These are phyloP conservation scores for Tuctoria greenei DNA, from an alignment of 176 grass and related monocot species.

Conservation along the genomic window DNA sequence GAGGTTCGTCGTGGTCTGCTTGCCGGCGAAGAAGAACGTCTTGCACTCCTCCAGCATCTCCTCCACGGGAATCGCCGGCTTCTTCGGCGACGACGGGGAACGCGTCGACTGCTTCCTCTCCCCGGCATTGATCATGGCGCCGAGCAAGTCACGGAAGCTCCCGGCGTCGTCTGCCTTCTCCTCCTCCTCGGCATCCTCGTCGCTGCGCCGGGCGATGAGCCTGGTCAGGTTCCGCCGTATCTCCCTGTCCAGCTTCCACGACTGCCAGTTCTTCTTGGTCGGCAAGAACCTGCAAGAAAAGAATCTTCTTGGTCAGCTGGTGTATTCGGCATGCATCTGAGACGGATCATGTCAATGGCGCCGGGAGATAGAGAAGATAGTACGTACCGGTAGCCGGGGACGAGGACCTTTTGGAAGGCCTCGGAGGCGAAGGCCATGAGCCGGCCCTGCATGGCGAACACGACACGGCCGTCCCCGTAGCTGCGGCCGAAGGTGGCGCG, in stretches of 20 bases:
- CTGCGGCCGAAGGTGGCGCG: slow-evolving; percentile 65
- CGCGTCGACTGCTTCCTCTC: slow-evolving; percentile 16
- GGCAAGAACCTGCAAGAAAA: slow-evolving; percentile 60
- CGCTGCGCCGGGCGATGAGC: slow-evolving; percentile 62
- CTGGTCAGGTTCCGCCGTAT: slow-evolving; percentile 51
- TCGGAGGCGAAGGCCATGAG: slow-evolving; percentile 78
- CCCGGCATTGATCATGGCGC: slow-evolving; percentile 67
- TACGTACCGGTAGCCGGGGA: slow-evolving; percentile 75
- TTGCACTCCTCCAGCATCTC: slow-evolving; percentile 99
- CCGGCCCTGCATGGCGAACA: slow-evolving; percentile 69
- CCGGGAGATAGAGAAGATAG: neutral
- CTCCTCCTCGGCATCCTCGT: slow-evolving; percentile 30
- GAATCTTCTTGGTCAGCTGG: neutral
- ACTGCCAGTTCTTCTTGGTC: slow-evolving; percentile 69
- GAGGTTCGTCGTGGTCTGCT: slow-evolving; percentile 92
- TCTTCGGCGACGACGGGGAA: neutral
- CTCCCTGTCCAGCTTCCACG: slow-evolving; percentile 73
- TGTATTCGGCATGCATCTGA: too few species aligned
- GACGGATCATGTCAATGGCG: neutral
- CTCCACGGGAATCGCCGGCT: slow-evolving; percentile 44
- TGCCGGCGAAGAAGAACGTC: slow-evolving; percentile 99
- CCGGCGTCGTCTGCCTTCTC: neutral
- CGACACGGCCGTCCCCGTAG: slow-evolving; percentile 67
- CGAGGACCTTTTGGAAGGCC: slow-evolving; percentile 86
- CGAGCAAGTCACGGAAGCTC: slow-evolving; percentile 61